Evolutionary conservation across 2,329 filamentous ascomycete species (phyloP).

Genomic region (Fusarium odoratissimum): DNA sequence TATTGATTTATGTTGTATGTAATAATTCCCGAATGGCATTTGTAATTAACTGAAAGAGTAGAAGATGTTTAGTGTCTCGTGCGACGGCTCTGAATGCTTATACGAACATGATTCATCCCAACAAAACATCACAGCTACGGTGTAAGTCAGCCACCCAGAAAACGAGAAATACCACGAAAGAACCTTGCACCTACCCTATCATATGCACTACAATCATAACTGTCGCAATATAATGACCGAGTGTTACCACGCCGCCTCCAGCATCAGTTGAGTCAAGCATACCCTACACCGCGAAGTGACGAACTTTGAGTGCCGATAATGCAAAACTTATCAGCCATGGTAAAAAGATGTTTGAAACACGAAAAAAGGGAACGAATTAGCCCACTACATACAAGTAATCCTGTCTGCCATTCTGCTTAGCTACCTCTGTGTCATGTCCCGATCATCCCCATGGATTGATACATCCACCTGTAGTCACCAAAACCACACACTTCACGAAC

Average conservation of each 20-base stretch:
- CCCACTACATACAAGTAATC: neutral
- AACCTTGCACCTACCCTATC: neutral
- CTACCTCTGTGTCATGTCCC: neutral
- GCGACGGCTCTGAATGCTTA: neutral
- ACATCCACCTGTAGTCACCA: neutral
- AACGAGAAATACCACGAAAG: no score
- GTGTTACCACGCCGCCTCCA: neutral
- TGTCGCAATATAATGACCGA: neutral
- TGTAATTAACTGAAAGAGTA: neutral
- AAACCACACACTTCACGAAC: neutral
- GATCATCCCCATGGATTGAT: neutral
- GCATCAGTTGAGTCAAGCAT: neutral
- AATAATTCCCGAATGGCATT: no score
- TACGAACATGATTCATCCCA: neutral
- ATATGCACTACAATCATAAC: neutral
- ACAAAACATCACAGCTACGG: neutral
- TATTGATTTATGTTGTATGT: no score
- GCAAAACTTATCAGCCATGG: neutral
- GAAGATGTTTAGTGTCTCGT: neutral
- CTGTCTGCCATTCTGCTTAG: neutral
- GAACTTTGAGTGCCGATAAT: neutral
- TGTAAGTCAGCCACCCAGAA: neutral
- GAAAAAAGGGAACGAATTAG: neutral
- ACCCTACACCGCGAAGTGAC: constrained; percentile 27
- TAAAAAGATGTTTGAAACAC: neutral